Evolutionary conservation across 1,284 basidiomycete species (phyloP).

Genomic region (Microbotryomycetes sp.): DNA sequence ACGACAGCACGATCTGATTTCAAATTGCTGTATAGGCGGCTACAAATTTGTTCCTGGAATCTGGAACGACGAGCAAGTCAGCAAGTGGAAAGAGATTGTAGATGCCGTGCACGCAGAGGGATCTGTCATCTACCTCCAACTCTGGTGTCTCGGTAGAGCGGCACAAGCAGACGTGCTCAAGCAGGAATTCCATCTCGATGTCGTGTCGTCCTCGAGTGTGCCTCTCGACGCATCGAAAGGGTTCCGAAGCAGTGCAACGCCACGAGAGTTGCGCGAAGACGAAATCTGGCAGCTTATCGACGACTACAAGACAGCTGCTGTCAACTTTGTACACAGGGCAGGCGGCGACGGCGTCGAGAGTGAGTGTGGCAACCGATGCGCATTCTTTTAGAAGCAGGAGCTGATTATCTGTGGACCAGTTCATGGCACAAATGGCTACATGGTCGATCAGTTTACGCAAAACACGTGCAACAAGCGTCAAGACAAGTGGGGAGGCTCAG

Average conservation of each 20-base stretch:
- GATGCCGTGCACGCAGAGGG: constrained; percentile 47
- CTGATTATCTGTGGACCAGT: neutral
- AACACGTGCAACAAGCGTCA: constrained; percentile 48
- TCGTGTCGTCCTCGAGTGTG: constrained; percentile 24
- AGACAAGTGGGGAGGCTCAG: constrained; percentile 53
- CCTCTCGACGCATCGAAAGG: constrained; percentile 10
- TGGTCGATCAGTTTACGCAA: constrained; percentile 57
- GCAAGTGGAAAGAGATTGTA: constrained; percentile 48
- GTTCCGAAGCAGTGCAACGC: constrained; percentile 22
- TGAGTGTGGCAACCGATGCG: constrained; percentile 21
- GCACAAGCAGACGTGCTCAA: constrained; percentile 39
- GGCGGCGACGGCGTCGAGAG: constrained; percentile 37
- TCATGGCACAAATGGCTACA: constrained; percentile 42
- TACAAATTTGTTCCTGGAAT: constrained; percentile 43
- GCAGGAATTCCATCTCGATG: constrained; percentile 20
- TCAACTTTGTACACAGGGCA: constrained; percentile 17
- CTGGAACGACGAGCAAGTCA: constrained; percentile 47
- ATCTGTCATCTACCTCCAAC: constrained; percentile 47
- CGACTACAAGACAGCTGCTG: constrained; percentile 43
- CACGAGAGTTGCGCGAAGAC: constrained; percentile 28
- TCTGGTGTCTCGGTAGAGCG: constrained; percentile 50
- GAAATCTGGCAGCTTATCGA: constrained; percentile 44
- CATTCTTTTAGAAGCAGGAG: neutral
- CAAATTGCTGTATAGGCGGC: constrained; percentile 29
- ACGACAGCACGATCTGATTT: neutral